These are phyloP conservation scores for Lomentospora prolificans DNA, from an alignment of 2,329 filamentous ascomycete species.

Conservation along the genomic window DNA sequence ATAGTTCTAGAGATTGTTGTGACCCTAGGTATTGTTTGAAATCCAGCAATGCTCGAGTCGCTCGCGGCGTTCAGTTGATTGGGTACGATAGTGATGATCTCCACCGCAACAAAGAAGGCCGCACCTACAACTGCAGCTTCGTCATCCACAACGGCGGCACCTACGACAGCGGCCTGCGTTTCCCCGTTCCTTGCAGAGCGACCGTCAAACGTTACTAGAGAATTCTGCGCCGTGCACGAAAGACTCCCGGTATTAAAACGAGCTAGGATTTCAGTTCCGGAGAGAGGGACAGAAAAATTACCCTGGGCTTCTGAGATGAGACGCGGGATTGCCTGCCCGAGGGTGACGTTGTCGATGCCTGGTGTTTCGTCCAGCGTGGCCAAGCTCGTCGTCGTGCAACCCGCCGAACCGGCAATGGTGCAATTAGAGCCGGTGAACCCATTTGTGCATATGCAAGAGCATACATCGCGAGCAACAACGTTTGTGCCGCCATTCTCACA, in stretches of 20 bases:
- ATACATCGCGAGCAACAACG: conserved; percentile 56
- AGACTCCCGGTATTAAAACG: conserved; percentile 67
- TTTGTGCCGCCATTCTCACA: conserved; percentile 78
- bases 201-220: conserved; percentile 74
- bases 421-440: conserved; percentile 63
- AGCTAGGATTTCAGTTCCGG: conserved; percentile 57
- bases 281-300: conserved; percentile 70
- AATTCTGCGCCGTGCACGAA: conserved; percentile 77
- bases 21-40: conserved; percentile 5
- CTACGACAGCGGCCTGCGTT: conserved; percentile 17
- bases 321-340: conserved; percentile 69
- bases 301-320: conserved; percentile 54
- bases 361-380: conserved; percentile 26
- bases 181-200: conserved; percentile 26
- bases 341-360: conserved; percentile 56
- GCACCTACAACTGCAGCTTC: conserved; percentile 3
- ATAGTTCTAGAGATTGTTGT: conserved; percentile 9
- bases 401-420: conserved; percentile 33
- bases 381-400: conserved; percentile 42
- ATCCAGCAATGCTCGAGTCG: not conserved
- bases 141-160: conserved; percentile 12
- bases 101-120: conserved; percentile 8
- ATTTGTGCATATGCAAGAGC: conserved; percentile 81
- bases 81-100: conserved; percentile 9
- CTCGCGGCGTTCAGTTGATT: conserved; percentile 4